phyloP scores from a whole-genome alignment of 306 rosid species.

The Senna siamea region DNA sequence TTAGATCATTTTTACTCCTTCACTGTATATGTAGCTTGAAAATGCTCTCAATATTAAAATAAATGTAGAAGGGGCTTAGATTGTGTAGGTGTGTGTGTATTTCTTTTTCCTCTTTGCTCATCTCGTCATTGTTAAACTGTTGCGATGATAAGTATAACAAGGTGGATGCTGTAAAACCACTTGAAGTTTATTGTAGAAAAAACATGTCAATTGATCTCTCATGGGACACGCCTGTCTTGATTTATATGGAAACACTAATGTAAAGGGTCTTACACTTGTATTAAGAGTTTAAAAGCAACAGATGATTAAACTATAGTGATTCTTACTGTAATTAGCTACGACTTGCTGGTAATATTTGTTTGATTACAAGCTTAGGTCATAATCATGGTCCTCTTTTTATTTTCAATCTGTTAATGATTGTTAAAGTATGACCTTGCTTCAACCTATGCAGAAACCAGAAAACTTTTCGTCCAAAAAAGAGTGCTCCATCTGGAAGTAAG shows the following conservation, averaged over 20 bases:
- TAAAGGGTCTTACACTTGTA: not conserved
- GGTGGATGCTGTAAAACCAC: not conserved
- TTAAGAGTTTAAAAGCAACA: not conserved
- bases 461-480: constrained; percentile 87
- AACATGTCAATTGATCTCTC: not conserved
- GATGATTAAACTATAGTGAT: not conserved
- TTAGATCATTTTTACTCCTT: constrained; percentile 17
- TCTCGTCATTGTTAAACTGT: no score
- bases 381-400: not conserved
- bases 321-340: not conserved
- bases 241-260: not conserved
- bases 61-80: not conserved
- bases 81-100: no score
- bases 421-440: constrained; percentile 26
- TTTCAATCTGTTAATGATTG: not conserved
- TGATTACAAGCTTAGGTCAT: not conserved
- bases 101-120: no score
- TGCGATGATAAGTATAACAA: no score
- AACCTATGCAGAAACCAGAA: constrained; percentile 68
- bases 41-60: not conserved
- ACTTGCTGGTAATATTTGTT: not conserved
- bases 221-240: not conserved
- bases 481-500: constrained; percentile 87
- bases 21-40: not conserved
- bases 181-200: not conserved